Conservation (phyloP, 2,329 filamentous ascomycete species). For the Colletotrichum liriopes region DNA sequence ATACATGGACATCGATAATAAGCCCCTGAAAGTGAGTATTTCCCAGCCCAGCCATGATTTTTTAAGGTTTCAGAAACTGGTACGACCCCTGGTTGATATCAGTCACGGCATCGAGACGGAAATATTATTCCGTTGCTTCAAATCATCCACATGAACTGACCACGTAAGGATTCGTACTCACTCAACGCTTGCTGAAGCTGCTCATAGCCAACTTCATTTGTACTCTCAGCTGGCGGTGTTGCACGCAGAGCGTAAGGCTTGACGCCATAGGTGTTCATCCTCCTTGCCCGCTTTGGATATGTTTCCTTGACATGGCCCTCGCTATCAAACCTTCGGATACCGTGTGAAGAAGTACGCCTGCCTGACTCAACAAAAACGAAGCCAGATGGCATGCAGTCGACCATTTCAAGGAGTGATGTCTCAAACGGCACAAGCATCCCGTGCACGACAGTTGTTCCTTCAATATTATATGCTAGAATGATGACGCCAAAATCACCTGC, state of each 20-base stretch:
- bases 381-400: not conserved
- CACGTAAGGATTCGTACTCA: not conserved
- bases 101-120: not conserved
- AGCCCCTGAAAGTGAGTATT: not conserved
- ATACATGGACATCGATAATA: not conserved
- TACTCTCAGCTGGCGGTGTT: not conserved
- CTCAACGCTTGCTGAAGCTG: not conserved
- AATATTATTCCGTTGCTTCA: not conserved
- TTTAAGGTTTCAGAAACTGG: not conserved
- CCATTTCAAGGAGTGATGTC: not conserved
- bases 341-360: not conserved
- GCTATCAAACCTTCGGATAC: not conserved
- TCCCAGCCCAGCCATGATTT: not conserved
- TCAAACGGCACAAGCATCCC: not conserved
- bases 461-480: too few species aligned
- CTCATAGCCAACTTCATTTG: not conserved
- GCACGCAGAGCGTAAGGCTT: not conserved
- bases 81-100: not conserved
- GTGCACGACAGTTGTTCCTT: not conserved
- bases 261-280: not conserved
- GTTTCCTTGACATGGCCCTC: not conserved
- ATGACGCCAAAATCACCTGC: not conserved
- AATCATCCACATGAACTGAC: not conserved
- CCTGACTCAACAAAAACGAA: not conserved
- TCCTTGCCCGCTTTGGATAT: not conserved